A percentile compares a stretch with the other conserved stretches of the same genome.
Conservation (phyloP, 495 filamentous ascomycete genomes). For the Penicillium parvum region DNA sequence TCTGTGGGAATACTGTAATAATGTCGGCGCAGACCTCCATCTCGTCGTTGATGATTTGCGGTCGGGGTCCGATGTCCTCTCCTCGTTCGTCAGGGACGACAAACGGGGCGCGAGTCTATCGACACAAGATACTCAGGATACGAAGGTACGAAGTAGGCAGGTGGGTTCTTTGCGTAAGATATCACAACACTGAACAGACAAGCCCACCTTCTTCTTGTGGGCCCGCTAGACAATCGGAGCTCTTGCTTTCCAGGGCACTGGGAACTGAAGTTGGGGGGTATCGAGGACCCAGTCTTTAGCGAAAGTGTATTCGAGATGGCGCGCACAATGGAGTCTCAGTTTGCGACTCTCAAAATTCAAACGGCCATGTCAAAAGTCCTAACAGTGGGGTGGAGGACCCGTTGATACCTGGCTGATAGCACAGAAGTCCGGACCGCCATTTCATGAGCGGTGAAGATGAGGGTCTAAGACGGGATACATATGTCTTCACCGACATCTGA, state of each 20-base stretch:
- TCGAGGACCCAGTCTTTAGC: slow-evolving; percentile 22
- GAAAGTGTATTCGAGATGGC: slow-evolving; percentile 25
- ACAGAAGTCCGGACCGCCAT: not conserved
- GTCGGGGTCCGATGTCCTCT: no score
- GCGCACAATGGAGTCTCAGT: slow-evolving; percentile 20
- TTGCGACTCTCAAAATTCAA: not conserved
- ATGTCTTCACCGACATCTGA: slow-evolving; percentile 20
- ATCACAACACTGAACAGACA: no score
- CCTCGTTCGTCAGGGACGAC: no score
- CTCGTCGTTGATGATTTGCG: no score
- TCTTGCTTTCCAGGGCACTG: slow-evolving; percentile 11
- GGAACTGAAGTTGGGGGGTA: slow-evolving; percentile 14
- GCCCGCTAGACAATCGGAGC: slow-evolving; percentile 6
- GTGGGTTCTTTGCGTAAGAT: slow-evolving; percentile 2
- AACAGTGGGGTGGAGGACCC: not conserved
- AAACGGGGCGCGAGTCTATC: no score
- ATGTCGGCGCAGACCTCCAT: no score
- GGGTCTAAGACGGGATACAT: not conserved
- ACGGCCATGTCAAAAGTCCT: not conserved
- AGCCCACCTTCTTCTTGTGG: slow-evolving; percentile 9
- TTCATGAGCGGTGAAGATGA: slow-evolving; percentile 17
- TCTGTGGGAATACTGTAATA: no score
- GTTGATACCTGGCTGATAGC: no score
- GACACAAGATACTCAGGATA: slow-evolving; percentile 1
- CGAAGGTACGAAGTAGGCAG: slow-evolving; percentile 9